Evolutionary conservation across 163 green algal genomes (phyloP), one percentile per base, ranked within the genome.

Genomic region (Coccomyxa subellipsoidea): DNA sequence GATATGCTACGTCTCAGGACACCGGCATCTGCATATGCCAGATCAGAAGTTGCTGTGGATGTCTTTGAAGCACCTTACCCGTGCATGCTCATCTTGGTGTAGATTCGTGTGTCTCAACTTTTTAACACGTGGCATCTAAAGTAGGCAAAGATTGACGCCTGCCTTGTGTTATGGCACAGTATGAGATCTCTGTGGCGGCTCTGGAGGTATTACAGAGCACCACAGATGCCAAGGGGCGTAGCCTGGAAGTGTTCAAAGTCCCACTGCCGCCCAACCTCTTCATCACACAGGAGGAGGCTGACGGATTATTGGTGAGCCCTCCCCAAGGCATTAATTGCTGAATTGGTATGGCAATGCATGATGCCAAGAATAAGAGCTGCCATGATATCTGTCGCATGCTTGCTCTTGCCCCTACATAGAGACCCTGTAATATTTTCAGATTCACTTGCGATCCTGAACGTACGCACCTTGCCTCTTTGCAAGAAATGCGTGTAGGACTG

Each of bases 171-270:
- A 23, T 34, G 66, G 23, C 69, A 80, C 88, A 92, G 85, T 82
- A 89, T n/a, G 85, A 85, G 73, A 81, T 83, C 36, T 93, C 83
- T 23, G 35, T 8, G 31, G 85, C 85, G 39, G 92, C 91, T 0
- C 69, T 91, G 0, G 75, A 88, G 40, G 81, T 93, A 7, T 85
- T 96, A 40, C 69, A 84, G 78, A 81, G 18, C 79, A 85, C 80
- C 12, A 88, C 79, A 15, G 93, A 96, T 83, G 93, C 93, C 1
- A 78, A 87, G 38, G 93, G 93, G 31, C 85, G 91, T 23, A 75
- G 81, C 40, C 69, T 96, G 38, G 82, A 92, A 80, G 87, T 96
- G 9, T 80, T 93, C 79, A 94, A 93, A 86, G 75, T 96, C 73
- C 91, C 87, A 10, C 80, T 90, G 34, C 90, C 88, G 32, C 84